Conservation (phyloP, 257 asterid genomes). For the Linderniella brevidens region DNA sequence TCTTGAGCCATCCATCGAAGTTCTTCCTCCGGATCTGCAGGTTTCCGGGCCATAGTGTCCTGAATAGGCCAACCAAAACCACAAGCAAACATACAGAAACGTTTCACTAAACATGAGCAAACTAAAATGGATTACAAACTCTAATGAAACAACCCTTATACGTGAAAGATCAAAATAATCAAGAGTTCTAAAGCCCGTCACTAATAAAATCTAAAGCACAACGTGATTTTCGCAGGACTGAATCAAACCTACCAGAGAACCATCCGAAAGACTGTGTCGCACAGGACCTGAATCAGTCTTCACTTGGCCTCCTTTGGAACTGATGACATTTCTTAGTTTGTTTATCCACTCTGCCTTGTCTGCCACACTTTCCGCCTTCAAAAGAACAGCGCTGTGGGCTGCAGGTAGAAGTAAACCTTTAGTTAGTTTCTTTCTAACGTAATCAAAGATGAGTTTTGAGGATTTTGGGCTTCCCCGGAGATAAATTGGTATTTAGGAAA, state of each 20-base stretch:
- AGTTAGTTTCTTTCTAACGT: no score
- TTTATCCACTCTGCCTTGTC: constrained; percentile 55
- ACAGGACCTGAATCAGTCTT: constrained; percentile 45
- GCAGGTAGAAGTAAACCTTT: constrained; percentile 15
- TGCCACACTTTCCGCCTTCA: constrained; percentile 57
- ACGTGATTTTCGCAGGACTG: background rate
- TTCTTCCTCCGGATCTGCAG: constrained; percentile 78
- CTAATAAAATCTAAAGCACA: background rate
- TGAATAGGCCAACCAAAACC: constrained; percentile 10
- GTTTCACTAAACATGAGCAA: background rate
- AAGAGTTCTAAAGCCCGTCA: no score
- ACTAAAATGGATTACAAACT: no score
- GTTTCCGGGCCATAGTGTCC: constrained; percentile 74
- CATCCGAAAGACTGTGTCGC: constrained; percentile 63
- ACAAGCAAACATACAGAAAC: background rate
- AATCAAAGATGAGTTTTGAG: constrained; percentile 2
- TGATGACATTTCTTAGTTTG: constrained; percentile 42
- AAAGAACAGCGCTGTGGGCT: constrained; percentile 61
- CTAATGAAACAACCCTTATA: no score
- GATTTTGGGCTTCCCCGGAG: background rate
- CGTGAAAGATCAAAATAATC: no score
- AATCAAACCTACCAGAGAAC: constrained; percentile 52
- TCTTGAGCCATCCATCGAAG: constrained; percentile 90
- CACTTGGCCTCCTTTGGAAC: constrained; percentile 66
- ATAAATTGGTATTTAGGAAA: background rate